A percentile compares a stretch with the other conserved stretches of the same genome.
These are phyloP conservation scores for Chaetomium olivaceum DNA, from an alignment of 2,329 filamentous ascomycete species.

Conservation along the genomic window DNA sequence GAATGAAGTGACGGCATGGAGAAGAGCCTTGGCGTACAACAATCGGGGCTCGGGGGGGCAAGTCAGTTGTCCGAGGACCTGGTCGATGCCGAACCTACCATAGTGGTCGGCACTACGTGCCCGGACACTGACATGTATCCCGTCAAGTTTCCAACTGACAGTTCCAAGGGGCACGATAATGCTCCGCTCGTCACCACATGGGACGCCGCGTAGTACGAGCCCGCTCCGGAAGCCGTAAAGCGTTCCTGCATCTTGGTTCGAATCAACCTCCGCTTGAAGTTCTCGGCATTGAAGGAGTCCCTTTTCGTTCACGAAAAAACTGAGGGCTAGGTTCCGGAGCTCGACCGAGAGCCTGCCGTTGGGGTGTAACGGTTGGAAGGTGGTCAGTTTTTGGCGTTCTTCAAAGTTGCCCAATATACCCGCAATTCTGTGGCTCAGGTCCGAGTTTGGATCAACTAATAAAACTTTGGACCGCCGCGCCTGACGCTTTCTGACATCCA, in stretches of 20 bases:
- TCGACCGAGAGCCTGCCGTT: background rate
- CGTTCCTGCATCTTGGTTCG: constrained; percentile 59
- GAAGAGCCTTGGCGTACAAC: constrained; percentile 56
- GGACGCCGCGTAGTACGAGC: constrained; percentile 43
- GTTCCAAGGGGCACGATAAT: too few species aligned
- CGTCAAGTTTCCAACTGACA: constrained; percentile 49
- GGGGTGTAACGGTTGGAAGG: too few species aligned
- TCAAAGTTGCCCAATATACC: too few species aligned
- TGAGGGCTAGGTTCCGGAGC: constrained; percentile 46
- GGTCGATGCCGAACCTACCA: constrained; percentile 54
- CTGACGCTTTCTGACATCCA: too few species aligned
- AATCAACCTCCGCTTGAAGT: constrained; percentile 47
- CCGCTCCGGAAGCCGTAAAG: constrained; percentile 61
- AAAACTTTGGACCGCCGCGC: too few species aligned
- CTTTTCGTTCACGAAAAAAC: constrained; percentile 37
- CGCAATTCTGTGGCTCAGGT: too few species aligned
- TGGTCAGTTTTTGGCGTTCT: too few species aligned
- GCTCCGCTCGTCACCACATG: too few species aligned
- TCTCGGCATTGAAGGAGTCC: background rate
- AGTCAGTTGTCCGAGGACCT: constrained; percentile 55
- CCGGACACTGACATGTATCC: constrained; percentile 37
- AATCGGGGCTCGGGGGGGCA: constrained; percentile 58
- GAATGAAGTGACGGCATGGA: constrained; percentile 63
- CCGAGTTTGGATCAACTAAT: too few species aligned
- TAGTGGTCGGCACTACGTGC: constrained; percentile 43